Evolutionary conservation across 257 asterid species (phyloP), one percentile per base, ranked within the genome.

Genomic region (Solanum paucissectum): DNA sequence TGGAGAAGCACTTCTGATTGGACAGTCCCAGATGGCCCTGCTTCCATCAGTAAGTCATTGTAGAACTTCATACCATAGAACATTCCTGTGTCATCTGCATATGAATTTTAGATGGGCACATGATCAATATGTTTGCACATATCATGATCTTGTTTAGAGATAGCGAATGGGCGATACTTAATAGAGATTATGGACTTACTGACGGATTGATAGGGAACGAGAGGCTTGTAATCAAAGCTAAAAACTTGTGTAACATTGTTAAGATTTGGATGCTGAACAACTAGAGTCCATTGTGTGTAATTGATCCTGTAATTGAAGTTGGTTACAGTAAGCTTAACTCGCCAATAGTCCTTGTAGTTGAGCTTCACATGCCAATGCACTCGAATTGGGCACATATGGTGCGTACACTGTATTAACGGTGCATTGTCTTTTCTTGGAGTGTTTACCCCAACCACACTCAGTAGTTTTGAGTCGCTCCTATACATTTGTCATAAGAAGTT

Each of bases 11-110:
- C 91, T 87, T 95, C 98, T 9, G 98, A 96, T 88, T 96, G 99
- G 0, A 96, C 94, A 89, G 94, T 96, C 38, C 99, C 99, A 49
- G 87, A 87, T 20, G 88, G 89, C 88, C 99, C 98, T 1, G 98
- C 97, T 90, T 96, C 98, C 99, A 94, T 94, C 71, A 96, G 85
- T 89, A 94, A 89, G 86, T 95, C 99, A 66, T 96, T 96, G 92
- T 84, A 96, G 94, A 94, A 96, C 40, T 95, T 95, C 98, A 94
- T 93, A 23, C 99, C 98, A 1, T 94, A 94, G 66, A 96, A 95
- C 99, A 96, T 95, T 87, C 98, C 99, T 0, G 98, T 96, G 89
- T 96, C 99, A 55, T 96, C 99, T 96, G 94, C 95, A 90, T n/a
- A 88, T 46, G 20, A 81, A 76, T 2, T 49, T 74, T 21, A 29